Conservation (phyloP, 1,139 yeast genomes). For the Suhomyces choctaworum region DNA sequence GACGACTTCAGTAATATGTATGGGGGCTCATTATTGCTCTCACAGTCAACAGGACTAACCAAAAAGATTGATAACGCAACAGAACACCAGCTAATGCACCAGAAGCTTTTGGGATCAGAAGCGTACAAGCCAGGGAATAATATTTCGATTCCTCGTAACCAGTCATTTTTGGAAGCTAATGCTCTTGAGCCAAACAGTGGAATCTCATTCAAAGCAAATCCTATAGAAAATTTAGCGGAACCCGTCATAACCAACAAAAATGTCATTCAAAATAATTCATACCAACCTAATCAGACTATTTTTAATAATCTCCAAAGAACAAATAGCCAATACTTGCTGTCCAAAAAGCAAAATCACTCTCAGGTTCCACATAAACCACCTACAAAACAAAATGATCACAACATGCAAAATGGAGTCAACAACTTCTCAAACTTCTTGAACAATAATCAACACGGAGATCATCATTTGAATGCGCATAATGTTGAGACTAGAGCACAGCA, state of each 20-base stretch:
- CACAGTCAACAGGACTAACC: constrained; percentile 48
- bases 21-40: constrained; percentile 46
- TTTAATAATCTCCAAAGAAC: constrained; percentile 45
- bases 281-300: constrained; percentile 48
- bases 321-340: constrained; percentile 34
- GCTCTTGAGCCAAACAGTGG: constrained; percentile 32
- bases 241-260: constrained; percentile 39
- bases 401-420: constrained; percentile 26
- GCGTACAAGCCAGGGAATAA: constrained; percentile 4
- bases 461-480: constrained; percentile 15
- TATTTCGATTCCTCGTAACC: constrained; percentile 12
- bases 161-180: constrained; percentile 18
- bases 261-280: constrained; percentile 38
- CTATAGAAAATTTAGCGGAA: constrained; percentile 31
- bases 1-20: constrained; percentile 40
- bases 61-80: constrained; percentile 34
- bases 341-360: constrained; percentile 18
- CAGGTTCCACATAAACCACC: neutral
- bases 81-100: constrained; percentile 13
- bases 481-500: constrained; percentile 75
- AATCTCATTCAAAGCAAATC: constrained; percentile 41
- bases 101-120: constrained; percentile 14
- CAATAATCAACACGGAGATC: constrained; percentile 15
- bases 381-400: constrained; percentile 1
- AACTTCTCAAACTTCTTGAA: constrained; percentile 36